Evolutionary conservation across 768 basidiomycete species (phyloP).

Genomic region (Naematelia encephala): DNA sequence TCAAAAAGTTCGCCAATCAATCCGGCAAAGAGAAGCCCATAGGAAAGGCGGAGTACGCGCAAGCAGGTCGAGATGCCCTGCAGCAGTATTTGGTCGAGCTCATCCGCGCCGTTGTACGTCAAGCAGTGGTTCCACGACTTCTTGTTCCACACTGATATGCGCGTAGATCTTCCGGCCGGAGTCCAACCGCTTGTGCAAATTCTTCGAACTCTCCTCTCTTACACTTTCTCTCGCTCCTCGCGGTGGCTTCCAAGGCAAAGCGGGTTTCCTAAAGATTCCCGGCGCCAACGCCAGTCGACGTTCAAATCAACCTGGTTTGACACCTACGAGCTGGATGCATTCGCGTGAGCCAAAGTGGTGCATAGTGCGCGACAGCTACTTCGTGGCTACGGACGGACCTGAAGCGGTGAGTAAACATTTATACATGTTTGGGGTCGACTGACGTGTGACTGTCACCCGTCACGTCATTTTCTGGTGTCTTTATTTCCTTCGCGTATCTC

Average conservation of each 20-base stretch:
- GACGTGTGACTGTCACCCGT: too few species aligned
- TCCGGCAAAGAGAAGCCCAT: conserved; percentile 47
- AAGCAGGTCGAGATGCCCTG: conserved; percentile 72
- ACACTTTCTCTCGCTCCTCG: conserved; percentile 68
- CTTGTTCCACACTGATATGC: neutral
- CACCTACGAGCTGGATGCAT: conserved; percentile 51
- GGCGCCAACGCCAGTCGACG: conserved; percentile 47
- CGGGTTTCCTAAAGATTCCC: conserved; percentile 63
- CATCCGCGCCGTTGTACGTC: conserved; percentile 79
- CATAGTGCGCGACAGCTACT: conserved; percentile 83
- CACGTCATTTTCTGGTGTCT: too few species aligned
- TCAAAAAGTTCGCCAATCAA: conserved; percentile 64
- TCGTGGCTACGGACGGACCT: conserved; percentile 80
- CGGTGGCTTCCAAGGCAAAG: conserved; percentile 89
- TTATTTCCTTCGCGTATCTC: too few species aligned
- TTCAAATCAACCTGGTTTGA: conserved; percentile 52
- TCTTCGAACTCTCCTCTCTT: conserved; percentile 86
- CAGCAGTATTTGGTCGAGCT: conserved; percentile 85
- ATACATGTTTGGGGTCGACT: neutral
- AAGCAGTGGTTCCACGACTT: neutral
- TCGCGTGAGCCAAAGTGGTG: conserved; percentile 76
- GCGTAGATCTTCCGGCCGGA: conserved; percentile 90
- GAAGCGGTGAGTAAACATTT: conserved; percentile 62
- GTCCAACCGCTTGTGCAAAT: conserved; percentile 80
- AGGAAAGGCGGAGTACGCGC: conserved; percentile 47